Base-by-base conservation (phyloP, 2,329 filamentous ascomycete species). In the Apiospora hydei region DNA sequence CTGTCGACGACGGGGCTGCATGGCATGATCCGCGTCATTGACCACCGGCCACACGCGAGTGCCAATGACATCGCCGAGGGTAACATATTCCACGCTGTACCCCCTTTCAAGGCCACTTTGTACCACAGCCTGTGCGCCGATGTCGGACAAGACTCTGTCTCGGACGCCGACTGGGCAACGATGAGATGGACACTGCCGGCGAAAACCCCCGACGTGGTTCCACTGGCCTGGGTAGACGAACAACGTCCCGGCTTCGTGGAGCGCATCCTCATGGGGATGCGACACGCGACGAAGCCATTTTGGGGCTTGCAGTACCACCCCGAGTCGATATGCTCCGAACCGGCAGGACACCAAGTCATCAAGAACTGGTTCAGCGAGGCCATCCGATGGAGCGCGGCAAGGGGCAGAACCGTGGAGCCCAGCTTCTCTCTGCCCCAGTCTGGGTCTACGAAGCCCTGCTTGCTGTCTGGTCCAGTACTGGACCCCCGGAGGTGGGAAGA, bases 291-390 rank as follows among this genome's bases (percentile, higher is more conserved):
- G 0, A 91, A 90, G 75, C 95, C 95, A 0, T 93, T 96, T 74
- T 97, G 93, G 91, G 95, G 93, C 0, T 86, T 98, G 24, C 95
- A 98, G 79, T 98, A 96, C 77, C 95, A 98, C 78, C 95, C 95
- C 0, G 95, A 98, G 81, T 97, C 94, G 0, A 89, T 94, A 18
- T 97, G 94, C 80, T 97, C 95, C 4, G 93, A 94, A 51, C 83
- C 85, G 4, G 87, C 88, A 73, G 91, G 93, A 1, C 88, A 87
- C 26, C 83, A 84, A 18, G 85, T 97, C 38, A 85, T 97, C 47
- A 82, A 82, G 69, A 94, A 93, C 77, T 98, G 95, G 94, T 96
- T 95, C 87, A 79, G 81, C 5, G 85, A 90, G 78, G 91, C 91
- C 0, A 82, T 86, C 71, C 80, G 81, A 57, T 95, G 92, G 89